Conservation (phyloP, 768 basidiomycete genomes). For the Leucocoprinus birnbaumii region DNA sequence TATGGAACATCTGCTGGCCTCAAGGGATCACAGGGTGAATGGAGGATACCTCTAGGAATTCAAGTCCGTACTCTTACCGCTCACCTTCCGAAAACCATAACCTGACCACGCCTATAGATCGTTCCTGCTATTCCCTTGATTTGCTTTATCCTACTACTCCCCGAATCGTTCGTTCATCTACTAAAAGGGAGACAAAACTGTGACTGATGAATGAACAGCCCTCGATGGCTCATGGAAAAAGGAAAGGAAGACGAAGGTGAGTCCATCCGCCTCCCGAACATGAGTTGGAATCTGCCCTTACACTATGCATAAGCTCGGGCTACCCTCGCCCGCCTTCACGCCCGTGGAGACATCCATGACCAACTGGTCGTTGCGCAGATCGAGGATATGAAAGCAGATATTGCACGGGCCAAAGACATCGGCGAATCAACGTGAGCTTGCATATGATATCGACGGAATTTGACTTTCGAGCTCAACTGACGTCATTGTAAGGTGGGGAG, state of each 20-base stretch:
- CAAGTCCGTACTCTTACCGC: slow-evolving; percentile 22
- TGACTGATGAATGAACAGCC: slow-evolving; percentile 15
- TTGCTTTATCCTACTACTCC: slow-evolving; percentile 47
- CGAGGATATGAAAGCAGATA: slow-evolving; percentile 40
- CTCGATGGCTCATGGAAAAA: slow-evolving; percentile 53
- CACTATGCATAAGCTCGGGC: slow-evolving; percentile 20
- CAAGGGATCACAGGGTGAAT: slow-evolving; percentile 36
- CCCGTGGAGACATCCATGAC: slow-evolving; percentile 44
- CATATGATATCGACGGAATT: background rate
- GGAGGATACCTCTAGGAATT: slow-evolving; percentile 48
- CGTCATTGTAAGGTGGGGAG: slow-evolving; percentile 27
- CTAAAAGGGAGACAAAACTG: background rate
- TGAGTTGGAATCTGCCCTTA: background rate
- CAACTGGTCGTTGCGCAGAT: slow-evolving; percentile 44
- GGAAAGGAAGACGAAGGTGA: slow-evolving; percentile 44
- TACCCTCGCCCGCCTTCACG: slow-evolving; percentile 51
- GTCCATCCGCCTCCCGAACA: too few relatives aligned
- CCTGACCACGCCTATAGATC: slow-evolving; percentile 21
- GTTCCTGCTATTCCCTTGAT: slow-evolving; percentile 46
- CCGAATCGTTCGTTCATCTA: slow-evolving; percentile 36
- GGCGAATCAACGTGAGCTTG: slow-evolving; percentile 35
- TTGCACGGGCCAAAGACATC: slow-evolving; percentile 29
- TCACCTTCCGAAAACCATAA: background rate
- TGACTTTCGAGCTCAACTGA: background rate
- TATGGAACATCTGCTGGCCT: slow-evolving; percentile 38